These are phyloP conservation scores for Megacollybia marginata DNA, from an alignment of 768 basidiomycete species.

Conservation along the genomic window DNA sequence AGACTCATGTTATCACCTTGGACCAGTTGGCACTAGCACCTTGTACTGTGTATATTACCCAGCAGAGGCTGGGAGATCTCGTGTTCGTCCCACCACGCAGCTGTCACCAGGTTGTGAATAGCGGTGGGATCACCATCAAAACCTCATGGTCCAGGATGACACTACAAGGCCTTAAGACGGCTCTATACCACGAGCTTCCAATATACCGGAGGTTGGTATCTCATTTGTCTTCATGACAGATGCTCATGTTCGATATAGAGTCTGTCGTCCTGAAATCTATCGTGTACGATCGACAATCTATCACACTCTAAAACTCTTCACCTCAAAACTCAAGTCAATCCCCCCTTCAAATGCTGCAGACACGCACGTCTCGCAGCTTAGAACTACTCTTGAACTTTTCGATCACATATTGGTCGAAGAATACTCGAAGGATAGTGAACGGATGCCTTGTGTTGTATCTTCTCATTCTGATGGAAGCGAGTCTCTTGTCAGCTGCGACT, in stretches of 20 bases:
- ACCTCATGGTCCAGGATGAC: slow-evolving; percentile 87
- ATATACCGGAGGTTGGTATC: slow-evolving; percentile 64
- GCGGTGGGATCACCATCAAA: slow-evolving; percentile 76
- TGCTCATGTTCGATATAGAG: slow-evolving; percentile 22
- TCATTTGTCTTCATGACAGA: not conserved
- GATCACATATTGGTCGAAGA: slow-evolving; percentile 48
- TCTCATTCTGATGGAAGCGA: not conserved
- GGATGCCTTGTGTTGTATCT: slow-evolving; percentile 14
- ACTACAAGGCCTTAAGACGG: slow-evolving; percentile 45
- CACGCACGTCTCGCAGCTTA: not conserved
- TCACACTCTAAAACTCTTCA: slow-evolving; percentile 36
- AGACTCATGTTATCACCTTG: slow-evolving; percentile 56
- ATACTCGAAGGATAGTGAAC: slow-evolving; percentile 16
- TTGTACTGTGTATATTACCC: slow-evolving; percentile 60
- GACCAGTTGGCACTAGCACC: slow-evolving; percentile 59
- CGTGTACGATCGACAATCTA: slow-evolving; percentile 63
- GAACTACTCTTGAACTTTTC: slow-evolving; percentile 34
- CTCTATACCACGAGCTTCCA: slow-evolving; percentile 68
- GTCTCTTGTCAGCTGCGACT: slow-evolving; percentile 50
- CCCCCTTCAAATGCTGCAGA: not conserved
- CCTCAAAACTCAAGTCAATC: slow-evolving; percentile 15
- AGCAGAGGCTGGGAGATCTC: slow-evolving; percentile 72
- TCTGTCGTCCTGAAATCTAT: slow-evolving; percentile 77
- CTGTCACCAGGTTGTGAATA: slow-evolving; percentile 80
- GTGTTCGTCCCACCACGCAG: slow-evolving; percentile 76